Conservation (phyloP, 2,329 filamentous ascomycete genomes). For the Hypoxylon sp. region DNA sequence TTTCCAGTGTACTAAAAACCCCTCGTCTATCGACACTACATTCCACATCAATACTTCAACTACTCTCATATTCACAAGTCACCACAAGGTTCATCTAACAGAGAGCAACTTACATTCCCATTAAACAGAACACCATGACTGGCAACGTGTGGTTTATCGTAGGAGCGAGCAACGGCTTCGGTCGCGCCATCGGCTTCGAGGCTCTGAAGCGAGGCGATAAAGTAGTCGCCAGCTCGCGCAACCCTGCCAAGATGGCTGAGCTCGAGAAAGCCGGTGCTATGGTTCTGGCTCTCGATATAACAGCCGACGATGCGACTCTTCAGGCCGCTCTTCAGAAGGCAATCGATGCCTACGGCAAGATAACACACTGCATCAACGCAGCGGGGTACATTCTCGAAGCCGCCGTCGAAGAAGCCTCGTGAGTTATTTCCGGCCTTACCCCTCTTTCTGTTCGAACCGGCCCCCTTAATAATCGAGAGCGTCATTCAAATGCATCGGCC, state of each 20-base stretch:
- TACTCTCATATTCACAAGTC: slow-evolving; percentile 1
- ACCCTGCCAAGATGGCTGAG: slow-evolving; percentile 57
- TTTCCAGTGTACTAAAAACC: slow-evolving; percentile 1
- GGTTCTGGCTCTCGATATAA: slow-evolving; percentile 64
- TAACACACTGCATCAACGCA: slow-evolving; percentile 66
- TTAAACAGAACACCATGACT: slow-evolving; percentile 35
- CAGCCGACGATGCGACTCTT: slow-evolving; percentile 57
- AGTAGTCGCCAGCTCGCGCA: slow-evolving; percentile 67
- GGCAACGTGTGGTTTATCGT: slow-evolving; percentile 67
- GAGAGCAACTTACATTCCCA: slow-evolving; percentile 5
- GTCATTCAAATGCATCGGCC: neutral
- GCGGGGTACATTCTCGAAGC: slow-evolving; percentile 63
- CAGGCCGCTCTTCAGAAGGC: slow-evolving; percentile 55
- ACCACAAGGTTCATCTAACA: slow-evolving; percentile 7
- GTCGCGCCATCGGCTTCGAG: slow-evolving; percentile 60
- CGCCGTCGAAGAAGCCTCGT: slow-evolving; percentile 58
- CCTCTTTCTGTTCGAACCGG: neutral
- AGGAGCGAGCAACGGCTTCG: slow-evolving; percentile 67
- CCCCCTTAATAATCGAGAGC: neutral
- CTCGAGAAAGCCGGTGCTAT: slow-evolving; percentile 62
- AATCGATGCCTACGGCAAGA: slow-evolving; percentile 55
- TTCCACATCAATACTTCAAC: neutral
- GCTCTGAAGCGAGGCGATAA: slow-evolving; percentile 64
- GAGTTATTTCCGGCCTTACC: slow-evolving; percentile 1
- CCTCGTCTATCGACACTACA: slow-evolving; percentile 9